phyloP scores from a whole-genome alignment of 345 rosid species.

The Camelina laxa region DNA sequence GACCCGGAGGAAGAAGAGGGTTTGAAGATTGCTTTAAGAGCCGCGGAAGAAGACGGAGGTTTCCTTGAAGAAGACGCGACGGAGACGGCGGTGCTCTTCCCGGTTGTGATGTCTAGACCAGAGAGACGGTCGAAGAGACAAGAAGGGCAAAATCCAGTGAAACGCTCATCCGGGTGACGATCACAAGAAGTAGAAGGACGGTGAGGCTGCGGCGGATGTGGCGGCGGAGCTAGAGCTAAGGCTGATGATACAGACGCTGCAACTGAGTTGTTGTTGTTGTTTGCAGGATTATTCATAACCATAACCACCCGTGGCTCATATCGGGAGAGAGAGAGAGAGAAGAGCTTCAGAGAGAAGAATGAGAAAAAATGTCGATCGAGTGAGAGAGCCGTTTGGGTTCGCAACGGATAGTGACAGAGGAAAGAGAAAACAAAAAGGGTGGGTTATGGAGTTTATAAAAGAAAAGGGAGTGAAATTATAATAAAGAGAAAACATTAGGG shows the following conservation, averaged over 20 bases:
- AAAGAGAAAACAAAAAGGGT: conserved; percentile 13
- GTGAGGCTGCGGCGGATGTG: conserved; percentile 80
- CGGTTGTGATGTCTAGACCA: conserved; percentile 54
- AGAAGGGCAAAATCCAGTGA: conserved; percentile 93
- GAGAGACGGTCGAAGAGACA: conserved; percentile 98
- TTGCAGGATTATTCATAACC: conserved; percentile 93
- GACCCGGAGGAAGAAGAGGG: conserved; percentile 44
- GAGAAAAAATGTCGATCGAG: conserved; percentile 19
- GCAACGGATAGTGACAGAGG: conserved; percentile 61
- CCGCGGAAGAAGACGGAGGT: conserved; percentile 57
- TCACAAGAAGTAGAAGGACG: conserved; percentile 88
- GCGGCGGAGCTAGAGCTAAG: conserved; percentile 57
- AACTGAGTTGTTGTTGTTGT: conserved; percentile 68
- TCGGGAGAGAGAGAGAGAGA: conserved; percentile 27
- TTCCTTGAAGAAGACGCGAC: conserved; percentile 58
- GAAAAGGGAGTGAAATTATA: conserved; percentile 20
- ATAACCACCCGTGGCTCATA: conserved; percentile 66
- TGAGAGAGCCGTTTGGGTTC: conserved; percentile 61
- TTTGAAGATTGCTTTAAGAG: conserved; percentile 65
- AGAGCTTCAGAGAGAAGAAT: background rate
- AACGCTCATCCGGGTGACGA: conserved; percentile 85
- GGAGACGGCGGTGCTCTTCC: conserved; percentile 37
- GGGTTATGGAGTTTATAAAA: conserved; percentile 24
- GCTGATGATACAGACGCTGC: conserved; percentile 34
- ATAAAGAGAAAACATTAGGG: conserved; percentile 38